phyloP scores from a whole-genome alignment of 1,284 basidiomycete species.

The Sanghuangporus sanghuang region DNA sequence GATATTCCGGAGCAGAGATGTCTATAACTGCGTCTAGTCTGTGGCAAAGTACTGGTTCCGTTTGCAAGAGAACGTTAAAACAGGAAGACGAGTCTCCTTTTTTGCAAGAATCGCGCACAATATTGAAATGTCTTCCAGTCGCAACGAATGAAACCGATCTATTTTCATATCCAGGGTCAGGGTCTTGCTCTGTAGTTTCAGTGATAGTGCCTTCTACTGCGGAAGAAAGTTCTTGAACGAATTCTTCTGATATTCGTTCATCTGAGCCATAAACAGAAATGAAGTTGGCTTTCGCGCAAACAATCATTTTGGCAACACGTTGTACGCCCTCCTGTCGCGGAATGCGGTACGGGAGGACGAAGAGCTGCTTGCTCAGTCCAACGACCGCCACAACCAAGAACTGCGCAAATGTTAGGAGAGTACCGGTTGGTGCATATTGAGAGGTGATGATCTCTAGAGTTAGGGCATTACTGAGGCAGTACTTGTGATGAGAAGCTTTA shows the following conservation, averaged over 20 bases:
- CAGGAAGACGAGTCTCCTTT: neutral
- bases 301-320: neutral
- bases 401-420: constrained; percentile 82
- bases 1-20: constrained; percentile 1
- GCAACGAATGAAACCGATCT: neutral
- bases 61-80: constrained; percentile 10
- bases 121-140: neutral
- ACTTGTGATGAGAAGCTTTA: constrained; percentile 16
- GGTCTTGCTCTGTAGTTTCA: neutral
- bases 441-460: constrained; percentile 65
- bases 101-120: neutral
- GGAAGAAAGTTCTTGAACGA: neutral
- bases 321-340: constrained; percentile 6
- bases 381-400: constrained; percentile 72
- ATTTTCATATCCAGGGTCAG: neutral
- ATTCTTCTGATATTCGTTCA: neutral
- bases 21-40: constrained; percentile 13
- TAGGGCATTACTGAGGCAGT: constrained; percentile 55
- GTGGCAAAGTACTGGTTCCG: neutral
- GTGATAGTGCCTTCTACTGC: neutral
- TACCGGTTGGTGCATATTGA: constrained; percentile 59
- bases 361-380: constrained; percentile 57
- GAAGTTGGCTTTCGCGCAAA: neutral
- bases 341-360: constrained; percentile 18
- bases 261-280: constrained; percentile 2